Conservation (phyloP, 2,329 filamentous ascomycete species). For the Fusarium denticulatum region DNA sequence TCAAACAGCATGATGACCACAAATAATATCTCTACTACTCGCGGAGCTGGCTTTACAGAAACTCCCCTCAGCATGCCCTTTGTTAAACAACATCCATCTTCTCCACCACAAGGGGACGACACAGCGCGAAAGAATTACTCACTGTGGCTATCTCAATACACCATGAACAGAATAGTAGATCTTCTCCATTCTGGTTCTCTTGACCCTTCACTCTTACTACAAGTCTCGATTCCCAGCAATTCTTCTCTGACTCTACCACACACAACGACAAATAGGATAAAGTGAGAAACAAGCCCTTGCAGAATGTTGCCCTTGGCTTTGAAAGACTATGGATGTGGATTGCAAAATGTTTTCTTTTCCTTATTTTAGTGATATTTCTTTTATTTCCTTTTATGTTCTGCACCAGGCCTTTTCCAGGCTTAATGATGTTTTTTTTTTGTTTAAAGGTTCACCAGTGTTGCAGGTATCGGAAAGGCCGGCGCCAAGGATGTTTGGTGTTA, state of each 20-base stretch:
- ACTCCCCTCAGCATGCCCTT: not conserved
- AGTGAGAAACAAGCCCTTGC: not conserved
- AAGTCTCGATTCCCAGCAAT: not conserved
- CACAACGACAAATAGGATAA: not conserved
- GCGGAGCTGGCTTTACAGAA: fast-evolving
- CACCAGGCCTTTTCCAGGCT: fast-evolving
- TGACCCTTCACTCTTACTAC: not conserved
- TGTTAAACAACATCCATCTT: not conserved
- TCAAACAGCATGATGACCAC: not conserved
- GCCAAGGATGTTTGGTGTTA: no score
- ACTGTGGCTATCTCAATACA: not conserved
- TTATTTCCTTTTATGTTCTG: fast-evolving
- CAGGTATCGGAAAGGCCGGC: not conserved
- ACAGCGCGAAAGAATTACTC: not conserved
- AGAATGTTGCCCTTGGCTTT: not conserved
- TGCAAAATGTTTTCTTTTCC: no score
- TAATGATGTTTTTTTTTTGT: fast-evolving
- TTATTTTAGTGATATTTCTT: not conserved
- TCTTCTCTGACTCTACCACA: not conserved
- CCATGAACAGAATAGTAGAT: not conserved
- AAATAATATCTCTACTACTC: not conserved
- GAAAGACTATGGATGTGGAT: no score
- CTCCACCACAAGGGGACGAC: no score
- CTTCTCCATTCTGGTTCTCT: not conserved
- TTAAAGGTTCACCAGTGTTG: fast-evolving